Evolutionary conservation across 2,329 filamentous ascomycete genomes (phyloP).

Genomic region (Hypoxylon sp.): DNA sequence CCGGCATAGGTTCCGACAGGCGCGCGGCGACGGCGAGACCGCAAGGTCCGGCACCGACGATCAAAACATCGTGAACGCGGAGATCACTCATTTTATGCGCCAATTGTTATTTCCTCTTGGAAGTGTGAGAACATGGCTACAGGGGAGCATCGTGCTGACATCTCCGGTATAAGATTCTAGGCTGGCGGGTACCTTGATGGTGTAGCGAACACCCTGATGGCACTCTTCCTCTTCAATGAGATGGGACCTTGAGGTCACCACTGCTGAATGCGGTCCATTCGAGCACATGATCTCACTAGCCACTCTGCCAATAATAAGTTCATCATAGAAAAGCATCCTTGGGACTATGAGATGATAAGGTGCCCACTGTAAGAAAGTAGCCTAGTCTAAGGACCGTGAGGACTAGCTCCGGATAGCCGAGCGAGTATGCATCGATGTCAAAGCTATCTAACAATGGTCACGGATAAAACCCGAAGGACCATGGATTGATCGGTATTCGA

Average conservation of each 20-base stretch:
- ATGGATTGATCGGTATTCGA: not conserved
- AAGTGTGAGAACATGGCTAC: not conserved
- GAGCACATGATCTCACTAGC: constrained; percentile 10
- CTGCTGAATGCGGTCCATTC: constrained; percentile 13
- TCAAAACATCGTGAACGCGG: constrained; percentile 73
- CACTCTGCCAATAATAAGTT: not conserved
- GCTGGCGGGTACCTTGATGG: constrained; percentile 39
- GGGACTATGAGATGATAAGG: not conserved
- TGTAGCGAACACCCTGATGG: constrained; percentile 36
- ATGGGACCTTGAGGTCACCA: constrained; percentile 25
- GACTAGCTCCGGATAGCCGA: not conserved
- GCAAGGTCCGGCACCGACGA: constrained; percentile 80
- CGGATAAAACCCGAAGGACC: too few species aligned
- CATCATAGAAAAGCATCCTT: not conserved
- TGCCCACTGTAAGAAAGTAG: not conserved
- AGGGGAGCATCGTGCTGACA: not conserved
- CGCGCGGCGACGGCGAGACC: constrained; percentile 80
- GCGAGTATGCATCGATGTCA: not conserved
- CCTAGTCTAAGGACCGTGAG: not conserved
- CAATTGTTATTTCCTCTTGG: constrained; percentile 25
- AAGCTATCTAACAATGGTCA: not conserved
- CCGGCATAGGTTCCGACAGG: constrained; percentile 78
- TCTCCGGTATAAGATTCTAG: constrained; percentile 12
- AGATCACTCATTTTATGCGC: constrained; percentile 26
- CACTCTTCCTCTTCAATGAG: constrained; percentile 5